phyloP scores from a whole-genome alignment of 2,329 filamentous ascomycete genomes.

The Tolypocladium tropicale region DNA sequence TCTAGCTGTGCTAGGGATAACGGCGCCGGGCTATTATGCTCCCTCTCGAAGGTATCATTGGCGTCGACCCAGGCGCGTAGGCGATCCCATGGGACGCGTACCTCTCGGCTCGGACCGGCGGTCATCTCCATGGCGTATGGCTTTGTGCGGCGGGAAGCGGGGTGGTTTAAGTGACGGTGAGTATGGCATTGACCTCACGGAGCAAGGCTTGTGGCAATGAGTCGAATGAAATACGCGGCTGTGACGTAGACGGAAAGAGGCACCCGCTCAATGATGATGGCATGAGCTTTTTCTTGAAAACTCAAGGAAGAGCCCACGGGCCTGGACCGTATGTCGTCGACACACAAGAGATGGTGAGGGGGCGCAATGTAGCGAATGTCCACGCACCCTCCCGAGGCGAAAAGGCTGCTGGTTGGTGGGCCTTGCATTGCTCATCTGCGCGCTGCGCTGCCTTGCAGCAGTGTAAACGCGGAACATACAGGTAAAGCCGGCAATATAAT shows the following conservation, averaged over 20 bases:
- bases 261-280: too few relatives aligned
- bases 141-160: not conserved
- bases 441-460: not conserved
- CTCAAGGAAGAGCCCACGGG: too few relatives aligned
- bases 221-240: too few relatives aligned
- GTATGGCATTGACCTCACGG: not conserved
- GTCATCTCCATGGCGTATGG: not conserved
- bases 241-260: too few relatives aligned
- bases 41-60: constrained; percentile 25
- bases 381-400: not conserved
- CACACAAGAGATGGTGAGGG: too few relatives aligned
- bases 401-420: not conserved
- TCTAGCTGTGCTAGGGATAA: constrained; percentile 26
- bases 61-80: constrained; percentile 29
- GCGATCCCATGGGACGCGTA: constrained; percentile 19
- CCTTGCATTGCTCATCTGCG: not conserved
- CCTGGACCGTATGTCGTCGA: too few relatives aligned
- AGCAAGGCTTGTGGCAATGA: not conserved
- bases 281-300: too few relatives aligned
- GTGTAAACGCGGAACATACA: not conserved
- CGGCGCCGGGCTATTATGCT: constrained; percentile 19
- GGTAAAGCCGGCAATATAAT: too few relatives aligned
- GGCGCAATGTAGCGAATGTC: not conserved
- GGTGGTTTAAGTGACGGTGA: not conserved
- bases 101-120: not conserved